Percentiles rank a stretch among this genome's conserved stretches.
These are phyloP conservation scores for Amaranthus tricolor DNA, from an alignment of 179 eudicot species.

Conservation along the genomic window DNA sequence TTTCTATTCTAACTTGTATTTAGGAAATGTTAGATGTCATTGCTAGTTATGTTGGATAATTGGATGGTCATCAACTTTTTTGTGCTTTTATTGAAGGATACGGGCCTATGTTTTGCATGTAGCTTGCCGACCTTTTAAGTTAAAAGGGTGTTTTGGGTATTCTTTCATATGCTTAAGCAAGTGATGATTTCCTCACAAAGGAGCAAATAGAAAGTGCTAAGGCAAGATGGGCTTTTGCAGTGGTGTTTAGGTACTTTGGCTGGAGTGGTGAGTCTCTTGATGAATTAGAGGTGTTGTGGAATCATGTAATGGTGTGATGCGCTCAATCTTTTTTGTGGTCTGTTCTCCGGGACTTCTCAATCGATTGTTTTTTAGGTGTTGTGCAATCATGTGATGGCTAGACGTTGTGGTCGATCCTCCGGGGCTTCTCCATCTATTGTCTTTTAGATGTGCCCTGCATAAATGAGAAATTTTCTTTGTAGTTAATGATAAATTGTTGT, in stretches of 20 bases:
- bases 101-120: neutral
- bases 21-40: no score
- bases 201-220: no score
- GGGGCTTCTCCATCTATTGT: neutral
- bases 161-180: conserved; percentile 1
- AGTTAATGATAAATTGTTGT: neutral
- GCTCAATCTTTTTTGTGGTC: neutral
- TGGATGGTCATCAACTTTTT: neutral
- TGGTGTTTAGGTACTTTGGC: neutral
- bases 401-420: no score
- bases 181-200: neutral
- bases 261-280: neutral
- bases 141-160: neutral
- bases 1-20: neutral
- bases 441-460: neutral
- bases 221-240: neutral
- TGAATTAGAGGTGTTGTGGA: neutral
- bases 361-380: no score
- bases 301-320: neutral
- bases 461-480: neutral
- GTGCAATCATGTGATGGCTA: no score
- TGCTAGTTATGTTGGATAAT: neutral
- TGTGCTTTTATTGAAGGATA: neutral
- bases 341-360: neutral
- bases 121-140: neutral